A percentile compares a stretch with the other conserved stretches of the same genome.
Evolutionary conservation across 495 filamentous ascomycete genomes (phyloP).

Genomic region (Hyaloscypha variabilis): DNA sequence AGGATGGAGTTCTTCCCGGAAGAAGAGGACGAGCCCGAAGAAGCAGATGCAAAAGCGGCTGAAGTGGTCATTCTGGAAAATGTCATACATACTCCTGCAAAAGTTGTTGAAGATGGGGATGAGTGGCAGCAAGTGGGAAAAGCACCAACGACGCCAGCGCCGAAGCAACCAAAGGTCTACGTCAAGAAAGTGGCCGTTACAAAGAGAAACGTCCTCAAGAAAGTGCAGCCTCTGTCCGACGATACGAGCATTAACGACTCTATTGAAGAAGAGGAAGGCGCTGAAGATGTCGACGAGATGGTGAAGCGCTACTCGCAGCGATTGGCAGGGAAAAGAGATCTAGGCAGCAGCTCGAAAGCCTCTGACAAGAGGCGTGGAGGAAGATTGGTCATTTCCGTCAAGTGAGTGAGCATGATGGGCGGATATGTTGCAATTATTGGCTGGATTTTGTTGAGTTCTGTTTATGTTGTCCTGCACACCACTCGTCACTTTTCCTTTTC

Average conservation of each 20-base stretch:
- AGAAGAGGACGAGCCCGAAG: background rate
- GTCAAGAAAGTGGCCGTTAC: background rate
- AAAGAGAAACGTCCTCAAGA: background rate
- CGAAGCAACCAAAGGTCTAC: background rate
- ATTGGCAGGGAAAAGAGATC: slow-evolving; percentile 9
- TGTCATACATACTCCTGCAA: background rate
- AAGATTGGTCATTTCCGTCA: background rate
- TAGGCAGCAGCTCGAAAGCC: background rate
- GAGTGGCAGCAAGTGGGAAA: background rate
- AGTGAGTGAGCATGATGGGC: background rate
- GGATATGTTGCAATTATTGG: background rate
- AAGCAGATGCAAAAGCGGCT: background rate
- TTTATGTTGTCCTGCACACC: background rate
- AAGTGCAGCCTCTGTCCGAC: background rate
- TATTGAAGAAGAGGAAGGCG: slow-evolving; percentile 6
- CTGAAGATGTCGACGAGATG: slow-evolving; percentile 15
- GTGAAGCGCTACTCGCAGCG: slow-evolving; percentile 11
- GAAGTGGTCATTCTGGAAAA: background rate
- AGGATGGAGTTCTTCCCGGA: background rate
- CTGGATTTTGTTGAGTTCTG: background rate
- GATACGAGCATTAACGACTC: background rate
- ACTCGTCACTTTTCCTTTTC: background rate
- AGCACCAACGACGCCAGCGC: background rate
- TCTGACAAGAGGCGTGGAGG: background rate
- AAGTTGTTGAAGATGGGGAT: background rate